Conservation (phyloP, 2,329 filamentous ascomycete species). For the Colletotrichum caudatum region DNA sequence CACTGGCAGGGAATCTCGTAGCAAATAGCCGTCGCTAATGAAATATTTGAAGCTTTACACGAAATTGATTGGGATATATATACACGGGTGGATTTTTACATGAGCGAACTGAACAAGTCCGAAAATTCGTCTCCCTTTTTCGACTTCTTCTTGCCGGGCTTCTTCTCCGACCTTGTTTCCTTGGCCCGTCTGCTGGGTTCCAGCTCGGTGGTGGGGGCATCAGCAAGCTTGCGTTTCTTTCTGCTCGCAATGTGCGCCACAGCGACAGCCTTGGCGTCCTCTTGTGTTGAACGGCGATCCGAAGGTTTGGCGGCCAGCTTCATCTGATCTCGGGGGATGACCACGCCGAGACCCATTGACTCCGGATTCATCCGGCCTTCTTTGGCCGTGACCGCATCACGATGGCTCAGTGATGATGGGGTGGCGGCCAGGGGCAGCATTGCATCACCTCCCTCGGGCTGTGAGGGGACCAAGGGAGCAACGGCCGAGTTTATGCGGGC, state of each 20-base stretch:
- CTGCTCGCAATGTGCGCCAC: neutral
- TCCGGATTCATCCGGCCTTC: slow-evolving; percentile 41
- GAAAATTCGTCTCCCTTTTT: slow-evolving; percentile 76
- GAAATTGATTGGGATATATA: neutral
- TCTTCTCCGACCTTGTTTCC: slow-evolving; percentile 48
- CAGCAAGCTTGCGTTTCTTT: slow-evolving; percentile 26
- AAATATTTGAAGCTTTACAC: slow-evolving; percentile 34
- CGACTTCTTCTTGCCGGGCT: slow-evolving; percentile 54
- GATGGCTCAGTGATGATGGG: neutral
- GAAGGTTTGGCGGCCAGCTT: slow-evolving; percentile 1
- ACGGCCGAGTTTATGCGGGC: slow-evolving; percentile 67
- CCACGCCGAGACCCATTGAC: slow-evolving; percentile 47
- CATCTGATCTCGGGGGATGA: slow-evolving; percentile 47
- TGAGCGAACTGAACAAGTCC: slow-evolving; percentile 74
- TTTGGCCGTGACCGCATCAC: neutral
- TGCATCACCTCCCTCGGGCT: neutral
- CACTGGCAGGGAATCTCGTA: slow-evolving; percentile 38
- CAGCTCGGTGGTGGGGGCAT: neutral
- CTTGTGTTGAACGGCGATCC: neutral
- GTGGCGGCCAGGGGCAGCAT: neutral
- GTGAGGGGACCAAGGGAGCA: slow-evolving; percentile 48
- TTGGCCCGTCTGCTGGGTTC: neutral
- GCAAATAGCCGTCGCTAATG: slow-evolving; percentile 41
- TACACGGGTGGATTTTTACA: slow-evolving; percentile 47
- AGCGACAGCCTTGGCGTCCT: neutral